Evolutionary conservation across 352 stramenopile genomes (phyloP), one percentile per base, ranked within the genome.

Genomic region (Nannochloropsis limnetica): DNA sequence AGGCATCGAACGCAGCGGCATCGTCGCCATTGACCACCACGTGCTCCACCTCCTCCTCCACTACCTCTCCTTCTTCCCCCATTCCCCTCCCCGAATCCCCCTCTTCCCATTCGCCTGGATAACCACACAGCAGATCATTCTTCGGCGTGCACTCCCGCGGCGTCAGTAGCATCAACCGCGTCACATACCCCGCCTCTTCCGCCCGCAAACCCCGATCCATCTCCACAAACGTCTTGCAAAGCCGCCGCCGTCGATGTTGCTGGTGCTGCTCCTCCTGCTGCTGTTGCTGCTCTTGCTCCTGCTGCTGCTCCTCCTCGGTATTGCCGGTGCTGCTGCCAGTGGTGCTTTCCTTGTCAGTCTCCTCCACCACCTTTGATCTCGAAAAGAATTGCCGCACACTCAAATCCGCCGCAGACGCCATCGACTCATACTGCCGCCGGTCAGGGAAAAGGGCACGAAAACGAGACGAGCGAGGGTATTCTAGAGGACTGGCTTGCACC

Each of bases 101-200:
- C 22, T 74, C 25, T 29, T 74, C n/a, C 61, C 61, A 74, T 74
- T 74, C 61, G 14, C 25, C 61, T 2, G 61, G 61, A 74, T 74
- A 29, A 29, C 61, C 61, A 74, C 61, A 74, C 14, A 74, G 61
- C 61, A 74, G n/a, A 17, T 74, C 61, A 74, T 74, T 74, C 22
- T 74, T 74, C 0, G 61, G 61, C 2, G 61, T 74, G n/a, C 61
- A 74, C 22, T 74, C 61, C 8, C 61, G 61, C 5, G 61, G 61
- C 4, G 61, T 74, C n/a, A 74, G 61, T 6, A 74, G 61, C 61
- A 74, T 74, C 61, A 74, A 74, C 17, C 8, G 61, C 61, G 61
- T 74, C 61, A 29, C 14, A 74, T 74, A 74, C 9, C 61, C 61
- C 14, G 61, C 61, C 25, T 74, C 61, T n/a, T 74, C 3, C n/a